Evolutionary conservation across 2,329 filamentous ascomycete genomes (phyloP).

Genomic region (Xenosphaeropsis pyriputrescens): DNA sequence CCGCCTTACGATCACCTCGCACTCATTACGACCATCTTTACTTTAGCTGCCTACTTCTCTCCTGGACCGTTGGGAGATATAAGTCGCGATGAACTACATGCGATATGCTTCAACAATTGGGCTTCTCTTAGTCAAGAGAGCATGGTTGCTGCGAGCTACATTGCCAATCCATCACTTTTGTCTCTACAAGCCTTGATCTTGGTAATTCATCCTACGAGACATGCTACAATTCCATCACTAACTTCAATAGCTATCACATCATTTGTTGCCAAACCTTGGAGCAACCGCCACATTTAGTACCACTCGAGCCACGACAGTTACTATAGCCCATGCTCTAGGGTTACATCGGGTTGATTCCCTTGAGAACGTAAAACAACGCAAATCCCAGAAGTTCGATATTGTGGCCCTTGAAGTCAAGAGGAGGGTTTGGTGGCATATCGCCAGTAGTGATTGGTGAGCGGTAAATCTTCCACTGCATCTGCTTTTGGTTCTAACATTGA

Average conservation of each 20-base stretch:
- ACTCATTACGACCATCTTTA: conserved; percentile 8
- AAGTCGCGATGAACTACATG: background rate
- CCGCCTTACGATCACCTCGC: conserved; percentile 6
- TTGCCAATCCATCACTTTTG: background rate
- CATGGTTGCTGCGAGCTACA: conserved; percentile 15
- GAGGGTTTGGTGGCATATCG: conserved; percentile 26
- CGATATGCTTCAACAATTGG: background rate
- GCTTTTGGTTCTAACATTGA: conserved; percentile 6
- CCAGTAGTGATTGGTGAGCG: conserved; percentile 20
- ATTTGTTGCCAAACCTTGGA: no score
- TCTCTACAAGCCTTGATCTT: background rate
- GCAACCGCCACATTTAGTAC: background rate
- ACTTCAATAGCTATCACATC: no score
- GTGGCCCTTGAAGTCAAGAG: conserved; percentile 20
- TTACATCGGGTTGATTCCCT: conserved; percentile 9
- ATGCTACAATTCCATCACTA: no score
- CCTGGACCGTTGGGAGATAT: background rate
- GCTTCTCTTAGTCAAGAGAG: conserved; percentile 2
- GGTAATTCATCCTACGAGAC: background rate
- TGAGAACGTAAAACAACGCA: conserved; percentile 7
- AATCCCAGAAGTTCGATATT: conserved; percentile 8
- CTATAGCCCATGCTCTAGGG: conserved; percentile 9
- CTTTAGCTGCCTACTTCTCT: conserved; percentile 1
- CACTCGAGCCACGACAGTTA: conserved; percentile 10
- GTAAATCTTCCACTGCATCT: background rate